Percentiles rank a stretch among this genome's conserved stretches.
Conservation (phyloP, 495 filamentous ascomycete genomes). For the Annulohypoxylon moriforme region DNA sequence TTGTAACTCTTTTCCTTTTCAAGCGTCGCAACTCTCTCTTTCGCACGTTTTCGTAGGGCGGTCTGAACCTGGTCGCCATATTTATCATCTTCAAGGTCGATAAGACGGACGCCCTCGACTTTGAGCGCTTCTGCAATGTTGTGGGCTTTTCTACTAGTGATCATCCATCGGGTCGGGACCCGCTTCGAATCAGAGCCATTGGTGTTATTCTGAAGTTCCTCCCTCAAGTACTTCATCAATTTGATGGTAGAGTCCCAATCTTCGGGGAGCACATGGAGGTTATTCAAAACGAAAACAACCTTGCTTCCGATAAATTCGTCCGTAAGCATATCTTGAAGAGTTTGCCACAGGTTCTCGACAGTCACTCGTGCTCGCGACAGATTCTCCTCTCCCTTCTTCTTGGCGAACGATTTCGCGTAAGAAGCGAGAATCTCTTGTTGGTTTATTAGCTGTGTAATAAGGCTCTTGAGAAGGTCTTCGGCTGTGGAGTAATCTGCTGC, state of each 20-base stretch:
- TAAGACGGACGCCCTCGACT: conserved; percentile 36
- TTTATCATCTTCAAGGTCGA: conserved; percentile 47
- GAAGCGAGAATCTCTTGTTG: conserved; percentile 50
- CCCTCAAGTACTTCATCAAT: conserved; percentile 46
- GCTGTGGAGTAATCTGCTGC: conserved; percentile 47
- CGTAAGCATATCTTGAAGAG: conserved; percentile 51
- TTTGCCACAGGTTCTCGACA: conserved; percentile 53
- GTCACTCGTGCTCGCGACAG: conserved; percentile 36
- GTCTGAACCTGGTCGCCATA: conserved; percentile 48
- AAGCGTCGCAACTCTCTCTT: conserved; percentile 38
- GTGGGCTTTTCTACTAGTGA: conserved; percentile 49
- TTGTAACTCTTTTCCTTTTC: conserved; percentile 50
- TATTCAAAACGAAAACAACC: conserved; percentile 54
- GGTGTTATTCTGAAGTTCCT: conserved; percentile 32
- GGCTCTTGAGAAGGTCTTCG: conserved; percentile 54
- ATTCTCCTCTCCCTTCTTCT: conserved; percentile 43
- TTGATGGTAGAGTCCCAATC: conserved; percentile 53
- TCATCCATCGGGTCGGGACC: conserved; percentile 47
- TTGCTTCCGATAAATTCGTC: conserved; percentile 49
- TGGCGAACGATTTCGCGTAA: conserved; percentile 50
- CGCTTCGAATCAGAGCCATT: conserved; percentile 32
- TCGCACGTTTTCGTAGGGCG: conserved; percentile 46
- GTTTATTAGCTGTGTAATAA: conserved; percentile 51
- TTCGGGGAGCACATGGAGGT: conserved; percentile 51
- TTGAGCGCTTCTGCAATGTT: conserved; percentile 45